phyloP scores from a whole-genome alignment of 441 rosid genomes.

The Brassica balearica region DNA sequence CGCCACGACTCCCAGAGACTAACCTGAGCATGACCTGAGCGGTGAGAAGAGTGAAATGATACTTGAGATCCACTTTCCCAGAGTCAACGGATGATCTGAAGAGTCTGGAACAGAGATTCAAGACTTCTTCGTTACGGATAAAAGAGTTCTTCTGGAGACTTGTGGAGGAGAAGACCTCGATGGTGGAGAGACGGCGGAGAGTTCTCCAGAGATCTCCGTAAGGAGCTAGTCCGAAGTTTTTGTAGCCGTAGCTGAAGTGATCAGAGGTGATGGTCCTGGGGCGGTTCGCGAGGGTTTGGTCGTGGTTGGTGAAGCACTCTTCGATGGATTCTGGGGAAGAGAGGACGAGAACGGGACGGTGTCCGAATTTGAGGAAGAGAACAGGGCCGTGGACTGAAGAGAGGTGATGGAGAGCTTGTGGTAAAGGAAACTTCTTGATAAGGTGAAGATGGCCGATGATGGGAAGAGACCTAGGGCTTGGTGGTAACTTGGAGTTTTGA shows the following conservation, averaged over 20 bases:
- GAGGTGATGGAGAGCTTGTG: slow-evolving; percentile 48
- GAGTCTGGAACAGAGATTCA: slow-evolving; percentile 43
- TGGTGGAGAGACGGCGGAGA: slow-evolving; percentile 62
- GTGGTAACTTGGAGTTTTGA: slow-evolving; percentile 50
- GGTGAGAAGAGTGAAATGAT: slow-evolving; percentile 41
- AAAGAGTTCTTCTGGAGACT: slow-evolving; percentile 48
- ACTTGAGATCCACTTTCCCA: slow-evolving; percentile 50
- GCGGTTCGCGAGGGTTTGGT: slow-evolving; percentile 57
- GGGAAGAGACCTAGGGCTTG: slow-evolving; percentile 59
- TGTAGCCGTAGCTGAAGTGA: slow-evolving; percentile 52
- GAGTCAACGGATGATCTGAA: slow-evolving; percentile 19
- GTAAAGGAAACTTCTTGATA: slow-evolving; percentile 50
- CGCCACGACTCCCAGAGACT: slow-evolving; percentile 49
- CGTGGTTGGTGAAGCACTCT: slow-evolving; percentile 72
- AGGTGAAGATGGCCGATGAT: slow-evolving; percentile 67
- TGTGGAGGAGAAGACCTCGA: slow-evolving; percentile 51
- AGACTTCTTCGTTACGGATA: slow-evolving; percentile 52
- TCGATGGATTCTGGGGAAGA: slow-evolving; percentile 61
- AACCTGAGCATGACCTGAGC: slow-evolving; percentile 50
- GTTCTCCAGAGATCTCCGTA: slow-evolving; percentile 61
- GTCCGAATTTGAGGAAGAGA: slow-evolving; percentile 56
- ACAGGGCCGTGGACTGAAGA: slow-evolving; percentile 50
- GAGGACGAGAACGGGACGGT: slow-evolving; percentile 48
- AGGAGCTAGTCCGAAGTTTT: slow-evolving; percentile 43
- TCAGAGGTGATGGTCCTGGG: slow-evolving; percentile 56